A percentile compares a stretch with the other conserved stretches of the same genome.
phyloP scores from a whole-genome alignment of 331 rosid genomes.

The Arachis monticola region DNA sequence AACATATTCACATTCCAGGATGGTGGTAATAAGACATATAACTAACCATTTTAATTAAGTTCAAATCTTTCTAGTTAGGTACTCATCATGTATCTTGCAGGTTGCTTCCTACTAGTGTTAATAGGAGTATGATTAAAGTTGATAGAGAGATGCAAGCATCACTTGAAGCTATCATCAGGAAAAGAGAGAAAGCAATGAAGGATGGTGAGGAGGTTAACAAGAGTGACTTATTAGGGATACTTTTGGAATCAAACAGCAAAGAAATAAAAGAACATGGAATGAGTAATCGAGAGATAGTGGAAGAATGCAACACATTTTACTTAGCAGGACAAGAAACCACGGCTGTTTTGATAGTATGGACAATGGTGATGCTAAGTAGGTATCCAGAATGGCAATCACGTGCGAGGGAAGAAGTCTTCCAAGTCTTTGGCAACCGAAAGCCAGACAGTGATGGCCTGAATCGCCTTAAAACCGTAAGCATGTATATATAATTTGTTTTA shows the following conservation, averaged over 20 bases:
- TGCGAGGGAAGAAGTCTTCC: not conserved
- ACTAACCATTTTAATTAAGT: not conserved
- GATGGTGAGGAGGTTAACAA: not conserved
- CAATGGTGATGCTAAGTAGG: not conserved
- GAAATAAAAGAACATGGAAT: not conserved
- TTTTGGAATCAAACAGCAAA: not conserved
- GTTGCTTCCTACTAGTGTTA: not conserved
- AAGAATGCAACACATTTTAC: not conserved
- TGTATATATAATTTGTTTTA: too few species aligned
- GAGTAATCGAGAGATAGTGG: not conserved
- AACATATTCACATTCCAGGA: not conserved
- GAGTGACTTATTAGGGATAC: not conserved
- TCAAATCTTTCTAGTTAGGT: too few species aligned
- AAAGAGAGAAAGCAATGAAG: not conserved
- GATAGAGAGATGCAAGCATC: not conserved
- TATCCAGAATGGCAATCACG: not conserved
- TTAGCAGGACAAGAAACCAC: not conserved
- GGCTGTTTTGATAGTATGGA: not conserved
- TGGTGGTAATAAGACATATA: not conserved
- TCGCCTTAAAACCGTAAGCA: not conserved
- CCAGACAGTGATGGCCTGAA: not conserved
- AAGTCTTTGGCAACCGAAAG: not conserved
- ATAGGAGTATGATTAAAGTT: not conserved
- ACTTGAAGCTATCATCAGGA: not conserved
- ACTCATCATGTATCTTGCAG: not conserved